phyloP scores from a whole-genome alignment of 23 red algal genomes.

The Gracilaria domingensis region DNA sequence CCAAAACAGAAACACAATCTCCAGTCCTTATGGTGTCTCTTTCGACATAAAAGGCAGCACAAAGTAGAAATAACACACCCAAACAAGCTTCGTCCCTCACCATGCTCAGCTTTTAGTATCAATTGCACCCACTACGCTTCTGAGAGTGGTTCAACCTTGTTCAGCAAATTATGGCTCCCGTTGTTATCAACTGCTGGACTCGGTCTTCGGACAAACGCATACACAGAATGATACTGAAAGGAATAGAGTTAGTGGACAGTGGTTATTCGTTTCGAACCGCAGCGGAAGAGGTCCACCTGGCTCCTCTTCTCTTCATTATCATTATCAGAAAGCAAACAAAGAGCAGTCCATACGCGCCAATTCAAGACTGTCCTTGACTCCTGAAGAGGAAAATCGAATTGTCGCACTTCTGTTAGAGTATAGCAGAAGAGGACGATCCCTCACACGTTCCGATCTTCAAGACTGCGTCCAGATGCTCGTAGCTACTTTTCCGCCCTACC shows the following conservation, averaged over 20 bases:
- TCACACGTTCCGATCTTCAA: background rate
- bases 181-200: background rate
- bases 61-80: too few species aligned
- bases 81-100: too few species aligned
- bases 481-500: background rate
- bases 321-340: background rate
- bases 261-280: background rate
- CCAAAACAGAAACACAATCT: too few species aligned
- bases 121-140: too few species aligned
- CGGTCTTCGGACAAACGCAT: background rate
- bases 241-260: background rate
- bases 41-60: too few species aligned
- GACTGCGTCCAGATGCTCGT: background rate
- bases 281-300: background rate
- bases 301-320: conserved; percentile 7
- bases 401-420: background rate
- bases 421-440: background rate
- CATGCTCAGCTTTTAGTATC: too few species aligned
- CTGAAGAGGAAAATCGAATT: background rate
- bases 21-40: too few species aligned
- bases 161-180: background rate
- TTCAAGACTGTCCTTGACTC: background rate
- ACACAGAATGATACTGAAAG: background rate
- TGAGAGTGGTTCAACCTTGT: too few species aligned
- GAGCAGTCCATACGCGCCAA: background rate